phyloP scores from a whole-genome alignment of 1,139 yeast genomes.

The Wickerhamomyces sp. region DNA sequence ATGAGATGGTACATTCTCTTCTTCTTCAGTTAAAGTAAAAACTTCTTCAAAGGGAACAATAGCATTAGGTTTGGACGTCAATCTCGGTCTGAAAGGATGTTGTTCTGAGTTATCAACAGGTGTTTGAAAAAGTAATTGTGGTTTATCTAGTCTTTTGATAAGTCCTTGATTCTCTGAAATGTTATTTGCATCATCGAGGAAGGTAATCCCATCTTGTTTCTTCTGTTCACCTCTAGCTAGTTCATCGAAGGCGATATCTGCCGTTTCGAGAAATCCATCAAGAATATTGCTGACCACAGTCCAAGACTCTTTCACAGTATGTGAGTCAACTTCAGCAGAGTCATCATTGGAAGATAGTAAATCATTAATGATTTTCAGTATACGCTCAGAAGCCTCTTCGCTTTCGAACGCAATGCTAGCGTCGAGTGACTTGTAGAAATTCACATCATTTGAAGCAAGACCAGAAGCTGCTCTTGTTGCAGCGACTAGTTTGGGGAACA shows the following conservation, averaged over 20 bases:
- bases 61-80: constrained; percentile 69
- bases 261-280: constrained; percentile 70
- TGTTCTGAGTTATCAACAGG: constrained; percentile 66
- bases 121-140: constrained; percentile 59
- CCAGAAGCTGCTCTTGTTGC: constrained; percentile 69
- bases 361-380: constrained; percentile 51
- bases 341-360: constrained; percentile 44
- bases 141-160: constrained; percentile 50
- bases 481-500: constrained; percentile 39
- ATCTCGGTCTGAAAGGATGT: constrained; percentile 72
- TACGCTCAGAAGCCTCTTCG: constrained; percentile 37
- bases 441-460: constrained; percentile 75
- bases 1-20: constrained; percentile 48
- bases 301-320: constrained; percentile 53
- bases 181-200: constrained; percentile 37
- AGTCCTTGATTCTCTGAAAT: constrained; percentile 48
- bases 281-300: constrained; percentile 54
- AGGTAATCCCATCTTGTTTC: too few species aligned
- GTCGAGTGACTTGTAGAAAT: constrained; percentile 71
- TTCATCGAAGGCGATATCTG: constrained; percentile 62
- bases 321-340: constrained; percentile 35
- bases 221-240: too few species aligned
- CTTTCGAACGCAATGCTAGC: constrained; percentile 39
- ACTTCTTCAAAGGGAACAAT: constrained; percentile 51
- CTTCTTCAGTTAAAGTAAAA: constrained; percentile 37